Conservation (phyloP, 148 eudicot genomes). For the Amaranthus hypochondriacus region DNA sequence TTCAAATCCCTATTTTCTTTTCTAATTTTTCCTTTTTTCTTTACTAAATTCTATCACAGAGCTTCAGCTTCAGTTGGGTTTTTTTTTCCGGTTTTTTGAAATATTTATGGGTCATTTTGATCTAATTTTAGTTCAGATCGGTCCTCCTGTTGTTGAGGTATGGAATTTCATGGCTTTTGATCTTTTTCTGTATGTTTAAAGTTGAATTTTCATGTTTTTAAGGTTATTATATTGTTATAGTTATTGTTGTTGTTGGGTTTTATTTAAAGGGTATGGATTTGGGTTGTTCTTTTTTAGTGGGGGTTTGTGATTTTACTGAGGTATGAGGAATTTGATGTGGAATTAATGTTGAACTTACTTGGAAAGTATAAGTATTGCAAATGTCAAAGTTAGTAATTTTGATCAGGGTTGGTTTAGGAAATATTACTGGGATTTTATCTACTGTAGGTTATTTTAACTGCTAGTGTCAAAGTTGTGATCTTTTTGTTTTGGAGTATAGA, state of each 20-base stretch:
- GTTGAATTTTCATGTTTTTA: neutral
- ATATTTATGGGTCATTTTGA: conserved; percentile 25
- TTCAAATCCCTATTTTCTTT: neutral
- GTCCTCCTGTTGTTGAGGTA: conserved; percentile 25
- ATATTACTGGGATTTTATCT: neutral
- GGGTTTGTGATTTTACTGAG: neutral
- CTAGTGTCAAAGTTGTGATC: neutral
- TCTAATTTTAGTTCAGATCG: conserved; percentile 25
- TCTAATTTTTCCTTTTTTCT: neutral
- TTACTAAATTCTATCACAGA: neutral
- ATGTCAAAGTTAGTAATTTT: neutral
- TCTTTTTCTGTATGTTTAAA: neutral
- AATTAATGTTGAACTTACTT: neutral
- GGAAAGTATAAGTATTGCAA: neutral
- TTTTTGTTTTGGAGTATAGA: neutral
- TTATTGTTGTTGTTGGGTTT: neutral
- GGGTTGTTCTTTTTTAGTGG: neutral
- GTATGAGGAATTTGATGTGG: neutral
- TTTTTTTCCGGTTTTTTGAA: neutral
- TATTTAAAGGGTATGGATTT: neutral
- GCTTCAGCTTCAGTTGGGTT: neutral
- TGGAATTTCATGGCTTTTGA: neutral
- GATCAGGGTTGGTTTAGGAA: neutral
- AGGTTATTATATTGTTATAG: too few species aligned
- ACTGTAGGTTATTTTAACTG: too few species aligned